phyloP scores from a whole-genome alignment of 768 basidiomycete genomes.

The Harrya chromipes region DNA sequence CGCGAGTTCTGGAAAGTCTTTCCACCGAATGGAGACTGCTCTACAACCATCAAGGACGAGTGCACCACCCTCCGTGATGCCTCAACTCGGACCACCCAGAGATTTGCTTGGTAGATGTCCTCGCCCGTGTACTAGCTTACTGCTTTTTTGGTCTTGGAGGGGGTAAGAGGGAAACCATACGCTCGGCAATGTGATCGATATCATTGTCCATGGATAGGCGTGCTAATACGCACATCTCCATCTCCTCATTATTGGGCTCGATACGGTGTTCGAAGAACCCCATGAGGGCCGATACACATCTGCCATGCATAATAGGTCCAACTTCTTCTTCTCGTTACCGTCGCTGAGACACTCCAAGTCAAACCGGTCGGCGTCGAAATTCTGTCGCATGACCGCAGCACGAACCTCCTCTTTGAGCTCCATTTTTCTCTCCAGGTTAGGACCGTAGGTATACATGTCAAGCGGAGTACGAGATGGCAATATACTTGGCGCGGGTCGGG shows the following conservation, averaged over 20 bases:
- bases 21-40: conserved; percentile 18
- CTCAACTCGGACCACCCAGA: conserved; percentile 22
- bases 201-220: conserved; percentile 23
- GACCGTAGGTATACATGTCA: conserved; percentile 11
- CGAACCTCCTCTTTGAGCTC: conserved; percentile 12
- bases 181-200: conserved; percentile 18
- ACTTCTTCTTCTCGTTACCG: conserved; percentile 10
- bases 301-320: conserved; percentile 18
- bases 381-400: not conserved
- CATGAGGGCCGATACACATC: conserved; percentile 23
- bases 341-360: conserved; percentile 17
- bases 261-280: conserved; percentile 23
- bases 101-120: conserved; percentile 13
- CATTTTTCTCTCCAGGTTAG: not conserved
- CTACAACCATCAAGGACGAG: conserved; percentile 18
- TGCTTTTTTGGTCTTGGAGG: not conserved
- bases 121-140: conserved; percentile 20
- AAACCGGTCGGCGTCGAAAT: conserved; percentile 16
- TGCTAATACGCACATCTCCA: conserved; percentile 15
- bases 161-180: conserved; percentile 20
- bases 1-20: conserved; percentile 15
- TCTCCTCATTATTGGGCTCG: conserved; percentile 10
- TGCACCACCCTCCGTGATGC: conserved; percentile 13
- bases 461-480: conserved; percentile 18
- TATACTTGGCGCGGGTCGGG: conserved; percentile 5